These are phyloP conservation scores for Phoma sp. DNA, from an alignment of 2,329 filamentous ascomycete species.

Conservation along the genomic window DNA sequence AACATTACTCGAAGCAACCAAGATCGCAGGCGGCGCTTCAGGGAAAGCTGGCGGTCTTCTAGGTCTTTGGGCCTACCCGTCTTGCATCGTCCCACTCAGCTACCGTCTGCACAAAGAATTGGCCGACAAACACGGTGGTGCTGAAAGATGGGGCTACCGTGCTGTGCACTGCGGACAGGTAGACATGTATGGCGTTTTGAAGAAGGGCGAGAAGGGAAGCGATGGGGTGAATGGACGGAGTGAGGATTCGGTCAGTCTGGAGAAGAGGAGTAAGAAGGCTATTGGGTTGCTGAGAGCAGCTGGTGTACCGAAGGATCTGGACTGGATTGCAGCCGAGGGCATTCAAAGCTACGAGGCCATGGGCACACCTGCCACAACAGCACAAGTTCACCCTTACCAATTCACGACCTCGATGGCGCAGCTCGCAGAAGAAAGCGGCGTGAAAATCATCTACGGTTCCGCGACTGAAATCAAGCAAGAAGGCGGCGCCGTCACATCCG, in stretches of 20 bases:
- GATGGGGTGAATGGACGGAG: constrained; percentile 35
- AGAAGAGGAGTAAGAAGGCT: constrained; percentile 62
- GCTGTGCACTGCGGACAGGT: constrained; percentile 75
- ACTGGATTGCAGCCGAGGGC: constrained; percentile 78
- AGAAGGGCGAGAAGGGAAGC: constrained; percentile 34
- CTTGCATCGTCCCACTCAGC: constrained; percentile 81
- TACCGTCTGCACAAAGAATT: constrained; percentile 84
- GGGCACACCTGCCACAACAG: constrained; percentile 80
- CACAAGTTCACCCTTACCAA: constrained; percentile 90
- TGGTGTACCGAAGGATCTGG: constrained; percentile 75
- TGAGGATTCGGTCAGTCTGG: constrained; percentile 56
- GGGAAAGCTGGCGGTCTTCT: constrained; percentile 94
- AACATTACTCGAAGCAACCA: constrained; percentile 83
- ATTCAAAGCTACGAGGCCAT: constrained; percentile 79
- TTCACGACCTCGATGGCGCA: constrained; percentile 86
- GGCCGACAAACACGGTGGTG: constrained; percentile 81
- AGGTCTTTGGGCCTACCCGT: constrained; percentile 89
- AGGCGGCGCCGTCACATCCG: constrained; percentile 63
- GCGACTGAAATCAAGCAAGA: constrained; percentile 71
- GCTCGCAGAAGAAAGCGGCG: constrained; percentile 68
- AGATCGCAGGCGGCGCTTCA: constrained; percentile 88
- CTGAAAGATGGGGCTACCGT: constrained; percentile 84
- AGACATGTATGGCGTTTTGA: constrained; percentile 55
- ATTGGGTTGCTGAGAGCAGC: constrained; percentile 60
- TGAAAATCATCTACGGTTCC: constrained; percentile 68